These are phyloP conservation scores for Apiospora phragmitis DNA, from an alignment of 2,329 filamentous ascomycete species.

Conservation along the genomic window DNA sequence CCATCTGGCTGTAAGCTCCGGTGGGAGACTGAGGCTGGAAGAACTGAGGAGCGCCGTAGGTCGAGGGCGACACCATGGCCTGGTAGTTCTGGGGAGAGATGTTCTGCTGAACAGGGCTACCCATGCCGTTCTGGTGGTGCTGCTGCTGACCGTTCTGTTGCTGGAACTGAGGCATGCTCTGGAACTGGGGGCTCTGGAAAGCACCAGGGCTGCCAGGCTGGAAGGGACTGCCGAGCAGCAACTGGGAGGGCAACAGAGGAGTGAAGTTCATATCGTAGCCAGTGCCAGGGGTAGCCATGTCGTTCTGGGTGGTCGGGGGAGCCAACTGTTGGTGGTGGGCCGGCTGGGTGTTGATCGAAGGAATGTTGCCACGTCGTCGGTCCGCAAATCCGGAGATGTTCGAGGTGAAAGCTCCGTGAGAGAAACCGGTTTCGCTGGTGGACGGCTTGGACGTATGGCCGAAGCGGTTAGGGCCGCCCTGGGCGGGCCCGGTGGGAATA, in stretches of 20 bases:
- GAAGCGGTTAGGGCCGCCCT: slow-evolving; percentile 60
- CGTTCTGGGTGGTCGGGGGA: slow-evolving; percentile 58
- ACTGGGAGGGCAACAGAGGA: slow-evolving; percentile 87
- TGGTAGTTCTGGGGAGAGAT: slow-evolving; percentile 85
- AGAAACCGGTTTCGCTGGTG: slow-evolving; percentile 85
- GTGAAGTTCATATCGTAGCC: slow-evolving; percentile 99
- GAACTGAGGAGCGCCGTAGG: slow-evolving; percentile 78
- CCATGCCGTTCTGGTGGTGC: slow-evolving; percentile 52
- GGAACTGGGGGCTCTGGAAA: slow-evolving; percentile 90
- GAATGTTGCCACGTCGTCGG: slow-evolving; percentile 81
- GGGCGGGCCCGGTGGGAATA: slow-evolving; percentile 57
- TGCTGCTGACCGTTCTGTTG: slow-evolving; percentile 49
- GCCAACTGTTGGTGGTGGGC: slow-evolving; percentile 42
- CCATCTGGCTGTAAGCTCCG: slow-evolving; percentile 67
- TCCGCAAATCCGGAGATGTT: slow-evolving; percentile 85
- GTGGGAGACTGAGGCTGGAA: slow-evolving; percentile 86
- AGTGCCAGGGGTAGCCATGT: slow-evolving; percentile 84
- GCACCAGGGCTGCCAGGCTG: slow-evolving; percentile 90
- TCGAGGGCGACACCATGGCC: slow-evolving; percentile 81
- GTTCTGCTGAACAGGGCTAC: slow-evolving; percentile 74
- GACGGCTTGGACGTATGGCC: slow-evolving; percentile 79
- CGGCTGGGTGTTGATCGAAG: slow-evolving; percentile 85
- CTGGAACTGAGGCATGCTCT: slow-evolving; percentile 78
- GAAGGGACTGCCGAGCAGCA: slow-evolving; percentile 94
- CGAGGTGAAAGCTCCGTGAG: slow-evolving; percentile 86